Conservation (phyloP, 73 alveolate species). For the Diophrys appendiculata region DNA sequence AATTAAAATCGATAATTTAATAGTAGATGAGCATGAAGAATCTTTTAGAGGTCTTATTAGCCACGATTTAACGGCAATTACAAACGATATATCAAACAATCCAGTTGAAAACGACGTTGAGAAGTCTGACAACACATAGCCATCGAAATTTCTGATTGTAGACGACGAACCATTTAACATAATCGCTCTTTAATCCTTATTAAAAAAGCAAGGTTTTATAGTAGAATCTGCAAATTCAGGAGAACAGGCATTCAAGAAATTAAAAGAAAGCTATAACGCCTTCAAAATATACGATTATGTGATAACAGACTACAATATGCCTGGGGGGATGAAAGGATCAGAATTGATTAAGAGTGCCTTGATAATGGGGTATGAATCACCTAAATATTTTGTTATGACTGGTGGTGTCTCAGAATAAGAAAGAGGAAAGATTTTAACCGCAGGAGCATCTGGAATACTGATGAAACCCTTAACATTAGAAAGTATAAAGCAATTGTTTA, state of each 20-base stretch:
- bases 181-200: conserved; percentile 2
- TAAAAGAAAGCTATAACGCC: background rate
- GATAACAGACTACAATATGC: background rate
- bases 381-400: background rate
- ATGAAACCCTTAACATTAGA: background rate
- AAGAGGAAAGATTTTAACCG: background rate
- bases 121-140: background rate
- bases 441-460: background rate
- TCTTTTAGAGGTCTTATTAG: too few relatives aligned
- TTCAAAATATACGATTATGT: background rate
- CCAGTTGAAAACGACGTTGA: too few relatives aligned
- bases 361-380: background rate
- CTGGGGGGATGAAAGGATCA: background rate
- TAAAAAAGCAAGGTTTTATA: background rate
- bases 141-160: background rate
- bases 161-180: conserved; percentile 45
- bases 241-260: conserved; percentile 8
- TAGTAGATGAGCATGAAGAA: background rate
- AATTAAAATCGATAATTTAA: background rate
- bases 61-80: too few relatives aligned
- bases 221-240: conserved; percentile 4
- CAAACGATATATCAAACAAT: too few relatives aligned
- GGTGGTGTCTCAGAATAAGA: background rate
- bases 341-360: background rate
- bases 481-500: too few relatives aligned